Conservation (phyloP, 2,329 filamentous ascomycete species). For the Curvularia lunata region DNA sequence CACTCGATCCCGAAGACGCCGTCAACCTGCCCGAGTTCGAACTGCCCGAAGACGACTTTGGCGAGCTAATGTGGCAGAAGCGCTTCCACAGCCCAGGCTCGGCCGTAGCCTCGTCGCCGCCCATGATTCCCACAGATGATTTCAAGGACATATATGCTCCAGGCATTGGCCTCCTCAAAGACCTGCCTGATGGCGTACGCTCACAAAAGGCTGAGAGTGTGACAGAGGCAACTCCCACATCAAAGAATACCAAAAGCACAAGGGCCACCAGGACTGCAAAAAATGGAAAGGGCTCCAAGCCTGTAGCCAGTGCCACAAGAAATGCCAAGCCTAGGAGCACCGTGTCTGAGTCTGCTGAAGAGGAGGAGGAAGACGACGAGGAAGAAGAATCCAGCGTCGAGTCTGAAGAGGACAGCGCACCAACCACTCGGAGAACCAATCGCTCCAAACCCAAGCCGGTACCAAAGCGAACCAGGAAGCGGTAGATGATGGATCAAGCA, state of each 20-base stretch:
- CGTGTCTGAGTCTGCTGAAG: conserved; percentile 48
- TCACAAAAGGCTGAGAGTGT: conserved; percentile 40
- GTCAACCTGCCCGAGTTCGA: conserved; percentile 48
- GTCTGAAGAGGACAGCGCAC: conserved; percentile 43
- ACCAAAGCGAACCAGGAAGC: conserved; percentile 41
- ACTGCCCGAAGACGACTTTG: conserved; percentile 53
- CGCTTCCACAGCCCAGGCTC: conserved; percentile 44
- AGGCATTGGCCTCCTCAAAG: conserved; percentile 43
- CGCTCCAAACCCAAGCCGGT: conserved; percentile 34
- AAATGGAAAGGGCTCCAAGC: conserved; percentile 32
- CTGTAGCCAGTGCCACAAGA: conserved; percentile 31
- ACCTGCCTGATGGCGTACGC: conserved; percentile 34
- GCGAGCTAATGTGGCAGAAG: conserved; percentile 53
- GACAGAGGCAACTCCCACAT: conserved; percentile 38
- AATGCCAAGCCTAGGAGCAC: conserved; percentile 41
- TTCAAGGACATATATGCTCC: conserved; percentile 43
- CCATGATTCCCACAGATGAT: conserved; percentile 39
- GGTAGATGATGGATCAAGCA: conserved; percentile 4
- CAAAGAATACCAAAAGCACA: conserved; percentile 38
- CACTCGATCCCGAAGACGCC: conserved; percentile 46
- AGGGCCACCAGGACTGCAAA: conserved; percentile 36
- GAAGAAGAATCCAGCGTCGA: conserved; percentile 41
- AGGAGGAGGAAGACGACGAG: conserved; percentile 47
- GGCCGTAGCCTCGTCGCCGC: conserved; percentile 38
- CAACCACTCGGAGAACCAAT: conserved; percentile 43